Conservation (phyloP, 306 rosid species). For the Cucurbita maxima region DNA sequence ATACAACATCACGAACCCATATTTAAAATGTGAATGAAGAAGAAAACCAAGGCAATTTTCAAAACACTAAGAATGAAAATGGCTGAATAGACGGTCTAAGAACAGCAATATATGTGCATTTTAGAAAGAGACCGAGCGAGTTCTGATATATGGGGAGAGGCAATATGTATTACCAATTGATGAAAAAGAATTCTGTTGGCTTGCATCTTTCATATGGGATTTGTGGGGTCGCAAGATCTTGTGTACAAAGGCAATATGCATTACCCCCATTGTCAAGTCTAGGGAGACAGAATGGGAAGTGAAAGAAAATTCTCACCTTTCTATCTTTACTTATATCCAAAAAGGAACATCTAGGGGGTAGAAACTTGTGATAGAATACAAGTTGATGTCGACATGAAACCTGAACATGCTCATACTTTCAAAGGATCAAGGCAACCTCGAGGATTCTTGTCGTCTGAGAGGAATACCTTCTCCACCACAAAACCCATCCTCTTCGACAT, state of each 20-base stretch:
- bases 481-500: slow-evolving; percentile 59
- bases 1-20: not conserved
- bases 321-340: slow-evolving; percentile 3
- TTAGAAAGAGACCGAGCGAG: not conserved
- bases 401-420: slow-evolving; percentile 2
- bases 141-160: not conserved
- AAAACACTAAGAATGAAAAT: not conserved
- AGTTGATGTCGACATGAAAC: not conserved
- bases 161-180: not conserved
- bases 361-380: slow-evolving; percentile 4
- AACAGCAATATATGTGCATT: not conserved
- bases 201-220: slow-evolving; percentile 12
- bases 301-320: not conserved
- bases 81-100: not conserved
- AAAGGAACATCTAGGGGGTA: slow-evolving; percentile 1
- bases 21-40: not conserved
- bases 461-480: slow-evolving; percentile 72
- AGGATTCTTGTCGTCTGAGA: slow-evolving; percentile 75
- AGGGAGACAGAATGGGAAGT: slow-evolving; percentile 1
- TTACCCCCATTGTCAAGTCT: slow-evolving; percentile 2
- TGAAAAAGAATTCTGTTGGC: not conserved
- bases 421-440: slow-evolving; percentile 32
- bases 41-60: not conserved
- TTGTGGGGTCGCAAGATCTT: slow-evolving; percentile 11
- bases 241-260: slow-evolving; percentile 8